Evolutionary conservation across 2,329 filamentous ascomycete species (phyloP), one percentile per base, ranked within the genome.

Genomic region (Pseudogymnoascus sp.): DNA sequence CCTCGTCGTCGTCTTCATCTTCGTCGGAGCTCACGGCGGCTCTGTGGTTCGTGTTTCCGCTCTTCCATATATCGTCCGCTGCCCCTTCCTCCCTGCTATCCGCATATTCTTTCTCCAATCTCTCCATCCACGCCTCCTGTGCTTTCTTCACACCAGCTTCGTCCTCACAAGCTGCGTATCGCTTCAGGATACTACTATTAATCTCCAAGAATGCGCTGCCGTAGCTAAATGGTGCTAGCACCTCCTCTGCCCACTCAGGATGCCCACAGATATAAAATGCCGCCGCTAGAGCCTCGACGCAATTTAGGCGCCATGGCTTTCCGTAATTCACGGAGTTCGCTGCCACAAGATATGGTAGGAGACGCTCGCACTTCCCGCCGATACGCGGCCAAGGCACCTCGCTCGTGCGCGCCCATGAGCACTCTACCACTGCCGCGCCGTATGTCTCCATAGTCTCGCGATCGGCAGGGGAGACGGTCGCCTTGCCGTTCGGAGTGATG

Each of bases 311-410:
- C 90, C 93, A 97, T 4, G 95, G 95, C 72, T 91, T 90, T 65
- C 95, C 95, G 77, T 99, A 99, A 78, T 99, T 99, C 72, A 97
- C 95, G 1, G 90, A 89, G 75, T 99, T 99, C 59, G 95, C 95
- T 5, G 95, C 95, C 60, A 99, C 93, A 7, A 99, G 86, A 75
- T 99, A 99, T 0, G 95, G 95, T 63, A 99, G 79, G 67, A 97
- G 76, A 62, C 95, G 82, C 79, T 96, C 92, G 75, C 93, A 96
- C 75, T 93, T 95, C 23, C 95, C 95, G 29, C 95, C 95, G 64
- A 99, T 96, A 68, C 89, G 89, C 64, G 81, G 82, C 86, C 93
- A 99, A 61, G 93, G 93, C 4, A 99, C 87, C 76, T 99, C 95
- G 59, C 89, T 83, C 7, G 96, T 91, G 65, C 95, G 83, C 3